A percentile compares a stretch with the other conserved stretches of the same genome.
Conservation (phyloP, 768 basidiomycete species). For the Lactifluus echinatus region DNA sequence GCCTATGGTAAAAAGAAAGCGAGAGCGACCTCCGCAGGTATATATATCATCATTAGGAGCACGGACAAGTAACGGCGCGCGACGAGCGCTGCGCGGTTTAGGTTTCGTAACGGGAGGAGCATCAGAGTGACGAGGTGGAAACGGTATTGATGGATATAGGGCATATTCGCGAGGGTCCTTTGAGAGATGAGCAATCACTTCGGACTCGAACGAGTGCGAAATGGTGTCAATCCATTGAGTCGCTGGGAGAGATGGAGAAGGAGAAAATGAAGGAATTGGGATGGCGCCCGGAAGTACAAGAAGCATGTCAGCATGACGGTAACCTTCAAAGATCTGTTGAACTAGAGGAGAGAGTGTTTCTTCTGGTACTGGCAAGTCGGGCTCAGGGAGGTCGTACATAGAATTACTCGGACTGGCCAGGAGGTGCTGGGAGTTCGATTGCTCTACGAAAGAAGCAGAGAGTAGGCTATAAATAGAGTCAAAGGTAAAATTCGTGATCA, state of each 20-base stretch:
- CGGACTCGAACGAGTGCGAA: conserved; percentile 36
- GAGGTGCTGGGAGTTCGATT: conserved; percentile 9
- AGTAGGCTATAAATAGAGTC: conserved; percentile 78
- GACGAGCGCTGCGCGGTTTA: conserved; percentile 33
- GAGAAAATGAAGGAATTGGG: conserved; percentile 65
- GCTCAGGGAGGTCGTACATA: not conserved
- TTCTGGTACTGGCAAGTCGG: conserved; percentile 46
- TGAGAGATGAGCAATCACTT: conserved; percentile 38
- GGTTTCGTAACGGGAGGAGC: conserved; percentile 19
- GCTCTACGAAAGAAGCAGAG: conserved; percentile 41
- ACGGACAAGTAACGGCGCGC: conserved; percentile 66
- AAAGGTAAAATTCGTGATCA: conserved; percentile 80
- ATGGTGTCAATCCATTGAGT: conserved; percentile 50
- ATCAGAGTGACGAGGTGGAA: conserved; percentile 20
- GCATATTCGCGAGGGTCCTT: conserved; percentile 25
- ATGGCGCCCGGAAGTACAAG: conserved; percentile 64
- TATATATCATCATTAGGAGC: conserved; percentile 43
- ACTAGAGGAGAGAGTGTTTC: conserved; percentile 50
- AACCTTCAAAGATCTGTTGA: conserved; percentile 53
- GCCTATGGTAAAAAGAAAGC: conserved; percentile 49
- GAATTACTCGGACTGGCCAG: not conserved
- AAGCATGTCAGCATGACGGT: conserved; percentile 62
- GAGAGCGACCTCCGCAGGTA: conserved; percentile 42
- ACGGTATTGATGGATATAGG: conserved; percentile 39
- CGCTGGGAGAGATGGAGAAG: conserved; percentile 47